Conservation (phyloP, 208 protist genomes). For the Trypanosoma theileri region DNA sequence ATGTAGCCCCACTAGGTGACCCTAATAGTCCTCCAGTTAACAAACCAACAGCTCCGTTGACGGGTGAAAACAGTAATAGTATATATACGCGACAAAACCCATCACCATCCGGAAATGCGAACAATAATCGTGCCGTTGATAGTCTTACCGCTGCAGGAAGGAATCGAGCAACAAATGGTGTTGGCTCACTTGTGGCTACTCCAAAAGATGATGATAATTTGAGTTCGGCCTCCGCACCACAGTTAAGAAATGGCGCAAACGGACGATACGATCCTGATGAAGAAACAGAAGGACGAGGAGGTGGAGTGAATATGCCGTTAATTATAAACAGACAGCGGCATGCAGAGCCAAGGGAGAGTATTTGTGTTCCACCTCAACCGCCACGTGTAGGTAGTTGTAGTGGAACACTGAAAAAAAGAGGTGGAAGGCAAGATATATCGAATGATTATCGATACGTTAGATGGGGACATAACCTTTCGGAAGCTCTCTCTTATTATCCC, state of each 20-base stretch:
- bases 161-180: background rate
- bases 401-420: background rate
- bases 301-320: slow-evolving; percentile 11
- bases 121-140: background rate
- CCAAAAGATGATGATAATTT: background rate
- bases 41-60: too few relatives aligned
- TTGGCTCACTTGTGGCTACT: background rate
- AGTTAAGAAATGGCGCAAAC: background rate
- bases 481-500: background rate
- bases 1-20: background rate
- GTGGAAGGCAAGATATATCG: background rate
- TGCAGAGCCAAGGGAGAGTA: background rate
- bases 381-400: background rate
- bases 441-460: background rate
- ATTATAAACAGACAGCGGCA: background rate
- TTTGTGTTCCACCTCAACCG: background rate
- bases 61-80: background rate
- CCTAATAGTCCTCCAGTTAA: too few relatives aligned
- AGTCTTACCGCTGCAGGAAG: too few relatives aligned
- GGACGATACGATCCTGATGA: background rate
- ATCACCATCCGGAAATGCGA: background rate
- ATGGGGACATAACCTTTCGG: background rate
- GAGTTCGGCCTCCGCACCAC: background rate
- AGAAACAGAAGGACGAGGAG: background rate
- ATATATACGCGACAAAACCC: background rate